Evolutionary conservation across 176 grass and related monocot species (phyloP), one percentile per base, ranked within the genome.

Genomic region (Areca catechu): DNA sequence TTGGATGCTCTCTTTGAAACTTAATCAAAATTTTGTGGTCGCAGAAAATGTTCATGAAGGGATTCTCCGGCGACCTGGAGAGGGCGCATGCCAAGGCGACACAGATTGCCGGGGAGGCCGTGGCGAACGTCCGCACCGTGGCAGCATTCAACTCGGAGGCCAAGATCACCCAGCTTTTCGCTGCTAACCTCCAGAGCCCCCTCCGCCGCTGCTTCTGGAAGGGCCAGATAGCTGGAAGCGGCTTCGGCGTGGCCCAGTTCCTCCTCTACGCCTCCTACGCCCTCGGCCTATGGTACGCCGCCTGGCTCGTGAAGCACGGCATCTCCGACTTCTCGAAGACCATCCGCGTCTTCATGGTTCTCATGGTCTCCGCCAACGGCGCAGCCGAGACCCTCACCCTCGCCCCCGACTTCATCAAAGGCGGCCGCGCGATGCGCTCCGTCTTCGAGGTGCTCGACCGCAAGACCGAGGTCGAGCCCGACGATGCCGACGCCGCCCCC

Each of bases 41-140:
- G 56, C 89, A 95, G 85, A 95, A 95, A 83, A 95, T 95, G 89
- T 95, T 95, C 78, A 77, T 95, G 72, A 79, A 85, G 55, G 89
- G 89, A 0, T 95, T 95, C 78, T 95, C 89, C 3, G 89, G 89
- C 3, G 89, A 95, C 66, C 79, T 95, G 18, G 89, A 95, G 65
- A 76, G 29, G 22, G 89, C 89, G 28, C 89, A 95, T 71, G 89
- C 85, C 20, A 62, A 77, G 68, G 89, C 89, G 0, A 95, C 89
- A 54, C 89, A 95, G 79, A 89, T 95, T 63, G 89, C 89, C 0
- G 85, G 82, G 14, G 89, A 95, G 79, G 89, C 85, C 29, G 89
- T 89, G 24, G 79, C 79, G 10, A 95, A 95, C 71, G 54, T 95
- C 63, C 85, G 89, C 23, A 95, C 89, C 0, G 89, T 95, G 61